phyloP scores from a whole-genome alignment of 371 early-diverging fungal genomes.

The Mortierella sp. region DNA sequence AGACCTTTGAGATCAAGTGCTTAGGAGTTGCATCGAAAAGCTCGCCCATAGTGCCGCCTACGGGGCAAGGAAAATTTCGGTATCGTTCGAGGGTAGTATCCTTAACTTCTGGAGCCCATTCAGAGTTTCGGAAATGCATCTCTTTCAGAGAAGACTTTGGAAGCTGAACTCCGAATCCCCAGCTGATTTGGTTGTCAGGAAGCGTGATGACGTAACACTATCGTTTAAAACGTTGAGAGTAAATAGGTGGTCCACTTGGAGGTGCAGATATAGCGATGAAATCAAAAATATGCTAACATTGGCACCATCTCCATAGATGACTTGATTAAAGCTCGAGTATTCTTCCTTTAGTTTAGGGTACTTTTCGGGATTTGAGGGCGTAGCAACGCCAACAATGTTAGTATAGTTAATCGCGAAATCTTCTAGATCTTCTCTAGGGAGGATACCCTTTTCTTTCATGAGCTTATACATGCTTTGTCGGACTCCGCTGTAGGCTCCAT shows the following conservation, averaged over 20 bases:
- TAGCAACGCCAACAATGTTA: constrained; percentile 10
- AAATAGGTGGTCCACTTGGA: no score
- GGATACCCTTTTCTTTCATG: constrained; percentile 5
- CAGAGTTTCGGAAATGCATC: constrained; percentile 9
- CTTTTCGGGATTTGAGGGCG: not conserved
- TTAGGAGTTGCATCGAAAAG: no score
- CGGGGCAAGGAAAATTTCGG: not conserved
- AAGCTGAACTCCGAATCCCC: constrained; percentile 2
- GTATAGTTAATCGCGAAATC: not conserved
- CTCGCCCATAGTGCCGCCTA: no score
- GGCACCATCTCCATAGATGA: not conserved
- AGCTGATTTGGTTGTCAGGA: constrained; percentile 5
- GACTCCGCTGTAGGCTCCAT: not conserved
- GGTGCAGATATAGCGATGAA: not conserved
- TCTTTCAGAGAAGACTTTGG: not conserved
- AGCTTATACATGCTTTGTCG: constrained; percentile 18
- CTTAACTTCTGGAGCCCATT: constrained; percentile 15
- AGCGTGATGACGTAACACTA: not conserved
- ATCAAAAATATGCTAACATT: not conserved
- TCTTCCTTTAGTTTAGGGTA: constrained; percentile 3
- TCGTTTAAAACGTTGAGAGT: no score
- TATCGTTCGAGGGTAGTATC: constrained; percentile 1
- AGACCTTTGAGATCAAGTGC: no score
- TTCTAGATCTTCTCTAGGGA: constrained; percentile 8
- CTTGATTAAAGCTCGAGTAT: not conserved